Base-by-base conservation (phyloP, 306 rosid species). In the Pyrus pyrifolia region DNA sequence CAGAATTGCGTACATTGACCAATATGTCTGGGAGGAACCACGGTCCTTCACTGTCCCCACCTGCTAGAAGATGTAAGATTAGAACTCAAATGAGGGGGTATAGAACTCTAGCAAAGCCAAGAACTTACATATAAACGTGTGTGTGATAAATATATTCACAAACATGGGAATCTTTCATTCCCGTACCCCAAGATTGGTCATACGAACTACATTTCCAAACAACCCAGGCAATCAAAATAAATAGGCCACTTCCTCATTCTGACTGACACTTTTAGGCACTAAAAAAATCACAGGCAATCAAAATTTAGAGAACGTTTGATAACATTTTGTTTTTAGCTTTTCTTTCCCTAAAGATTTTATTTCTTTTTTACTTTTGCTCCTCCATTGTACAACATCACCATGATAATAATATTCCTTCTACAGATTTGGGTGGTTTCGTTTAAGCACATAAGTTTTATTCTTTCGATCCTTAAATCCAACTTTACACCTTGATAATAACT, bases 31-130 rank as follows among this genome's bases (percentile, higher is more conserved):
- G 94, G 67, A 93, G 83, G 72, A 87, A 84, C 93, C 91, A 89
- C 9, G 96, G 99, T 74, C 97, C 99, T 79, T 96, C 99, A 3
- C 81, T 72, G 67, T 91, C 98, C 80, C 93, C 97, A 33, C 98
- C 98, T 96, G 84, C 88, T 76, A 83, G 35, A 70, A 76, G 53
- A 52, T 29, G 22, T 59, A 44, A 44, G 10, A 31, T 58, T 77
- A 46, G 33, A 74, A 46, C 62, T 63, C 27, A 73, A 73, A 61
- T 17, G 12, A 1, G 1, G 15, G 9, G 9, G 53, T 42, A 73
- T 44, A 33, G 44, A 25, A 27, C 59, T 10, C 13, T 10, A 38
- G 19, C 42, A 11, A 64, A 71, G 14, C 31, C 45, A 52, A 68
- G 4, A 3, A 8, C 25, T 4, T 11, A 23, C 17, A 23, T 25